Conservation (phyloP, 2,329 filamentous ascomycete species). For the Colletotrichum higginsianum region DNA sequence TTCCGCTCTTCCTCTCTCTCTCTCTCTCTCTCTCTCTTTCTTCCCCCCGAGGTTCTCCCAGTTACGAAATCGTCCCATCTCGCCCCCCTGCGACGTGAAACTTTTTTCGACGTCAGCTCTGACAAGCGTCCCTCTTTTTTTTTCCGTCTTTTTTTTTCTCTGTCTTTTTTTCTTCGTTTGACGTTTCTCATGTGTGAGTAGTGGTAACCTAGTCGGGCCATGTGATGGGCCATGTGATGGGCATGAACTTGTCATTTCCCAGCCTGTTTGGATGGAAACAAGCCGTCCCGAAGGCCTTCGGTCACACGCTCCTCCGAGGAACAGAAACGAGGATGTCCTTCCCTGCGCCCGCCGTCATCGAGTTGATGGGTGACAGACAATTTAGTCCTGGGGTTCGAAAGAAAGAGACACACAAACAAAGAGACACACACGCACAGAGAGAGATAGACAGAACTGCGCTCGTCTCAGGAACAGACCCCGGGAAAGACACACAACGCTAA, state of each 20-base stretch:
- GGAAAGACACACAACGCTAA: slow-evolving; percentile 2
- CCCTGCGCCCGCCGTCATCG: background rate
- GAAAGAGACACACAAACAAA: no score
- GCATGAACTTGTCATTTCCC: slow-evolving; percentile 11
- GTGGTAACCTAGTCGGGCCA: no score
- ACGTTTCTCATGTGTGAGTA: background rate
- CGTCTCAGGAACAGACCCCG: background rate
- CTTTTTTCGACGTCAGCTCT: slow-evolving; percentile 17
- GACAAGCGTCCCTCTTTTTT: slow-evolving; percentile 18
- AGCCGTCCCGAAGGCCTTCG: background rate
- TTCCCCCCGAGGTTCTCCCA: background rate
- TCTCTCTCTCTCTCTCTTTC: background rate
- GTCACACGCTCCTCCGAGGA: background rate
- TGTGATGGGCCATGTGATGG: background rate
- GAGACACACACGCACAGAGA: no score
- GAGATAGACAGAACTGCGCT: background rate
- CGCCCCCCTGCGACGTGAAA: background rate
- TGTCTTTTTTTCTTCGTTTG: background rate
- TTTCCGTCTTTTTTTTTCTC: no score
- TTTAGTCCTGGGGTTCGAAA: background rate
- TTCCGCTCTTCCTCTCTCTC: background rate
- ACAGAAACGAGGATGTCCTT: background rate
- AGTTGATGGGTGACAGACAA: background rate
- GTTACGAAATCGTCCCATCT: slow-evolving; percentile 14
- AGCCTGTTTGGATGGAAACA: slow-evolving; percentile 13